These are phyloP conservation scores for Lachnellula willkommii DNA, from an alignment of 2,329 filamentous ascomycete species.

Conservation along the genomic window DNA sequence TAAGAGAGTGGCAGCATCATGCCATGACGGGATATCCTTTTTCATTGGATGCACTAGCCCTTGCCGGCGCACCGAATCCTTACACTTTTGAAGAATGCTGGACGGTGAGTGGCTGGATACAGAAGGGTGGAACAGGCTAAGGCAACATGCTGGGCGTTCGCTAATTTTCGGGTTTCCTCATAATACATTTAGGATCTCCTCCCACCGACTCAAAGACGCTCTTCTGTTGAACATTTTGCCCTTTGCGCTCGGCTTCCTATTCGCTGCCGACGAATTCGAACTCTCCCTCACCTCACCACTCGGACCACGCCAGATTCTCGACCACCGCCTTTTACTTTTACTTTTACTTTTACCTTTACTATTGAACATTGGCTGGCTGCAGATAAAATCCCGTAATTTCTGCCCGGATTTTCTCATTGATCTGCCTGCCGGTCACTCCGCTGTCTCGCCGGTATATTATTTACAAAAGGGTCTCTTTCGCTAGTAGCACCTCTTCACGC, in stretches of 20 bases:
- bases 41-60: background rate
- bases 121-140: background rate
- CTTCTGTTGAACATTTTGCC: background rate
- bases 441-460: background rate
- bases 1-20: background rate
- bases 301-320: background rate
- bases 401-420: background rate
- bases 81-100: background rate
- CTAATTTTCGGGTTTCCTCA: background rate
- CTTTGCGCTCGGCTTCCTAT: constrained; percentile 5
- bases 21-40: background rate
- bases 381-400: background rate
- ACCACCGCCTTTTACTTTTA: too few relatives aligned
- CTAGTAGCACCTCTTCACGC: constrained; percentile 18
- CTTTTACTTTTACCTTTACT: too few relatives aligned
- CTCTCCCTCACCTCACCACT: background rate
- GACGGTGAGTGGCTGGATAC: background rate
- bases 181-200: background rate
- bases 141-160: background rate
- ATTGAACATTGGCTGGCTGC: too few relatives aligned
- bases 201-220: background rate
- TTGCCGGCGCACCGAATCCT: background rate
- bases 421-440: too few relatives aligned
- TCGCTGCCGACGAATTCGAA: background rate
- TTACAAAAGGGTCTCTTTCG: constrained; percentile 21